Evolutionary conservation across 2,329 filamentous ascomycete genomes (phyloP), one percentile per base, ranked within the genome.

Genomic region (Karstenula rhodostoma): DNA sequence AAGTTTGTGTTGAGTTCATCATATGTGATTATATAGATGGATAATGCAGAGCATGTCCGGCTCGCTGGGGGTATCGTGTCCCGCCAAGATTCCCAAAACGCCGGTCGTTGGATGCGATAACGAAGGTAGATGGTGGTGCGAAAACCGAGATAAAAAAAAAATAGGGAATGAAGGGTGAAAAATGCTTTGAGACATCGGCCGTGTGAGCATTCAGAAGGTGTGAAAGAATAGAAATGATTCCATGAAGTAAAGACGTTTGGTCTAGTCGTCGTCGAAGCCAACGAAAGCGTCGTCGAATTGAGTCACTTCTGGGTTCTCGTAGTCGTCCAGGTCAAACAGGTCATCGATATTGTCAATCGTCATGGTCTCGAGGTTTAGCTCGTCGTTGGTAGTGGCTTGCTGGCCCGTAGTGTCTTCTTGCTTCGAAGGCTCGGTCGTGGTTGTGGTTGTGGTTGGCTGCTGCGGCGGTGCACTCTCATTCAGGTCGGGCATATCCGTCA

Each of bases 251-350:
- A 32, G 12, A 9, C 29, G 4, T 32, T 32, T 32, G 8, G 29
- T 32, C 29, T 49, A 67, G 55, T 44, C 57, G 29, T 68, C 62
- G 9, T 54, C 74, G 35, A 75, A 74, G 12, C 74, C 73, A 63
- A 77, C 78, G 56, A 78, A 78, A 3, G 75, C 77, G 46, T 78
- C 73, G 55, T 79, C 74, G 58, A 80, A 79, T 19, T 76, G 70
- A 4, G 73, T 75, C 15, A 65, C 67, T 50, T 76, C 74, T 0
- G 70, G 68, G 37, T 76, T 74, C 33, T 70, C 69, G 49, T 76
- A 73, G 51, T 77, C 75, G 51, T 77, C 75, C 56, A 75, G 62
- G 55, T 75, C 71, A 64, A 77, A 77, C 4, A 78, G 66, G 27
- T 77, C 75, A 8, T 78, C 73, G 6, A 78, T 63, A 42, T 74